A percentile compares a stretch with the other conserved stretches of the same genome.
Evolutionary conservation across 306 rosid species (phyloP).

Genomic region (Vicia sativa): DNA sequence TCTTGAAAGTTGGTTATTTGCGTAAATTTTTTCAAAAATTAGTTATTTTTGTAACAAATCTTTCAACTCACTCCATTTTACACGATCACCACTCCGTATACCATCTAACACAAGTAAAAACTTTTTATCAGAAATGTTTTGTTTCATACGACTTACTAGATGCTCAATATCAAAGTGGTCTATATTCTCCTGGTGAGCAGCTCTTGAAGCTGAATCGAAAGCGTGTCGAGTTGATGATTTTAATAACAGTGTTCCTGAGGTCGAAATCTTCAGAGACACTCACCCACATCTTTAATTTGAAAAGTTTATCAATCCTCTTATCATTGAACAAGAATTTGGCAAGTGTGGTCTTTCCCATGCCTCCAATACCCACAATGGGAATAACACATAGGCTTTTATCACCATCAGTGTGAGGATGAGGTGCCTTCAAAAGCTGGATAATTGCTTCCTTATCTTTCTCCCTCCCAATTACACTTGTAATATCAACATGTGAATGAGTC

Average conservation of each 20-base stretch:
- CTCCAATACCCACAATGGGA: conserved; percentile 18
- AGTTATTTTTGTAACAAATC: too few relatives aligned
- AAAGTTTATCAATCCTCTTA: not conserved
- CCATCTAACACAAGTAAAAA: conserved; percentile 17
- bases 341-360: conserved; percentile 5
- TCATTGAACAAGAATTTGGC: conserved; percentile 15
- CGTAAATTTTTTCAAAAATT: too few relatives aligned
- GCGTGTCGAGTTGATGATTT: not conserved
- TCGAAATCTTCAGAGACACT: conserved; percentile 4
- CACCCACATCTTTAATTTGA: not conserved
- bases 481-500: not conserved
- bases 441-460: not conserved
- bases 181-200: not conserved
- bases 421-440: conserved; percentile 2
- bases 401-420: not conserved
- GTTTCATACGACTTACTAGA: not conserved
- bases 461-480: not conserved
- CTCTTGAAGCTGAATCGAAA: not conserved
- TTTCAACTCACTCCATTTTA: not conserved
- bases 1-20: too few relatives aligned
- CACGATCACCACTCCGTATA: not conserved
- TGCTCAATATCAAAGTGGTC: not conserved
- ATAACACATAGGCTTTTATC: not conserved
- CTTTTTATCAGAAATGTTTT: not conserved
- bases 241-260: not conserved